phyloP scores from a whole-genome alignment of 2,329 filamentous ascomycete species.

The Penicillium sp. region DNA sequence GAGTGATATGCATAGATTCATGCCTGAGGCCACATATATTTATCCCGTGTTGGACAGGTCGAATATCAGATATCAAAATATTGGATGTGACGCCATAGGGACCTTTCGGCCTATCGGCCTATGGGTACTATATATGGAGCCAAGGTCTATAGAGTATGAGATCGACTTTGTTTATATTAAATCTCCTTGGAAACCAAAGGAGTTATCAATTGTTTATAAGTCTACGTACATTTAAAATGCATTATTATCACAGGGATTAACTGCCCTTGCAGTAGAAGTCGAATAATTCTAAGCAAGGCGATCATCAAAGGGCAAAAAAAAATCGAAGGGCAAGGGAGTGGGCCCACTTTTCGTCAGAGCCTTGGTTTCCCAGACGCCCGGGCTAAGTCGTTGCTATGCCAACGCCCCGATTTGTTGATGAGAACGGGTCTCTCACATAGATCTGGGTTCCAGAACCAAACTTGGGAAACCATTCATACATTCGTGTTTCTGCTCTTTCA shows the following conservation, averaged over 20 bases:
- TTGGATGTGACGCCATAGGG: slow-evolving; percentile 7
- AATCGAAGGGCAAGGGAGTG: slow-evolving; percentile 15
- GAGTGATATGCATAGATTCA: not conserved
- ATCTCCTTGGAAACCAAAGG: slow-evolving; percentile 22
- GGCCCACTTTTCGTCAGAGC: slow-evolving; percentile 22
- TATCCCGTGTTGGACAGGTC: slow-evolving; percentile 9
- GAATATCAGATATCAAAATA: not conserved
- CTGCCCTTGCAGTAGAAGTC: slow-evolving; percentile 22
- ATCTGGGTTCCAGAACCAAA: slow-evolving; percentile 32
- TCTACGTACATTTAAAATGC: not conserved
- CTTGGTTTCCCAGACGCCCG: slow-evolving; percentile 34
- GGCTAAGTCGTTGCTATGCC: slow-evolving; percentile 36
- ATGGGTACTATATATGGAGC: slow-evolving; percentile 5
- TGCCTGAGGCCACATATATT: not conserved
- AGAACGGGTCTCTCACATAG: slow-evolving; percentile 34
- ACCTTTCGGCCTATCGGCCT: slow-evolving; percentile 6
- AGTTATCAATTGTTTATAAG: not conserved
- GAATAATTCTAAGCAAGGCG: slow-evolving; percentile 13
- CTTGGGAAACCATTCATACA: slow-evolving; percentile 22
- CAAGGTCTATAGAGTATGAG: slow-evolving; percentile 5
- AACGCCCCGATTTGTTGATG: slow-evolving; percentile 43
- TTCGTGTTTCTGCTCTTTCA: slow-evolving; percentile 25
- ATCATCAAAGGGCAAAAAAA: slow-evolving; percentile 4
- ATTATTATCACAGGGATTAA: slow-evolving; percentile 17
- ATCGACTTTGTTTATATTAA: slow-evolving; percentile 18